These are phyloP conservation scores for Allomyces macrogynus DNA, from an alignment of 192 early-diverging fungal species.

Conservation along the genomic window DNA sequence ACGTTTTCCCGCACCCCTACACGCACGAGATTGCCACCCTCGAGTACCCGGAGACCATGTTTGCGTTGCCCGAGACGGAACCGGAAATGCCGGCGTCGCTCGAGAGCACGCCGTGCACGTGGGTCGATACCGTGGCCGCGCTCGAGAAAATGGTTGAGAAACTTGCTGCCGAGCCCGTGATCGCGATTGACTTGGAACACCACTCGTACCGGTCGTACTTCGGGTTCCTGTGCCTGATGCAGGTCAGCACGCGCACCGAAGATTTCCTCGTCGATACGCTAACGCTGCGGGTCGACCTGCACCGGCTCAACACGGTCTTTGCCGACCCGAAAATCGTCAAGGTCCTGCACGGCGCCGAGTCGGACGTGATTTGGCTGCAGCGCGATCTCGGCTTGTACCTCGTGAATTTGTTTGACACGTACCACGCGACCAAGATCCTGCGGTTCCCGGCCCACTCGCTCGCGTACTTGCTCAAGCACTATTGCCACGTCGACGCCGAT, in stretches of 20 bases:
- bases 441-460: slow-evolving; percentile 59
- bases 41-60: slow-evolving; percentile 51
- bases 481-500: slow-evolving; percentile 62
- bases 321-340: slow-evolving; percentile 77
- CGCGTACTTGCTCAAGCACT: slow-evolving; percentile 57
- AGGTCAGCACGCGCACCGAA: slow-evolving; percentile 65
- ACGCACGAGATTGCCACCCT: slow-evolving; percentile 67
- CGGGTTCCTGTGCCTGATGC: slow-evolving; percentile 86
- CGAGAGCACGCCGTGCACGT: slow-evolving; percentile 49
- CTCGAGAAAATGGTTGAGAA: slow-evolving; percentile 41
- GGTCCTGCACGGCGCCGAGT: slow-evolving; percentile 90
- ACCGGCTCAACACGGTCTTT: slow-evolving; percentile 60
- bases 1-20: slow-evolving; percentile 61
- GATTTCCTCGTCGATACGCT: slow-evolving; percentile 87
- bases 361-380: slow-evolving; percentile 91
- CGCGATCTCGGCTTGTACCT: slow-evolving; percentile 91
- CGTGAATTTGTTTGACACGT: slow-evolving; percentile 93
- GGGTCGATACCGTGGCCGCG: slow-evolving; percentile 57
- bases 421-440: slow-evolving; percentile 73
- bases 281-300: slow-evolving; percentile 46
- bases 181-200: slow-evolving; percentile 91
- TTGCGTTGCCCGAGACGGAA: slow-evolving; percentile 22
- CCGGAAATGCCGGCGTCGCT: slow-evolving; percentile 32
- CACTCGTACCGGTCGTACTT: slow-evolving; percentile 89
- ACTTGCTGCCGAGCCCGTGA: slow-evolving; percentile 38